Evolutionary conservation across 306 rosid genomes (phyloP).

Genomic region (Cucumis cinereus): DNA sequence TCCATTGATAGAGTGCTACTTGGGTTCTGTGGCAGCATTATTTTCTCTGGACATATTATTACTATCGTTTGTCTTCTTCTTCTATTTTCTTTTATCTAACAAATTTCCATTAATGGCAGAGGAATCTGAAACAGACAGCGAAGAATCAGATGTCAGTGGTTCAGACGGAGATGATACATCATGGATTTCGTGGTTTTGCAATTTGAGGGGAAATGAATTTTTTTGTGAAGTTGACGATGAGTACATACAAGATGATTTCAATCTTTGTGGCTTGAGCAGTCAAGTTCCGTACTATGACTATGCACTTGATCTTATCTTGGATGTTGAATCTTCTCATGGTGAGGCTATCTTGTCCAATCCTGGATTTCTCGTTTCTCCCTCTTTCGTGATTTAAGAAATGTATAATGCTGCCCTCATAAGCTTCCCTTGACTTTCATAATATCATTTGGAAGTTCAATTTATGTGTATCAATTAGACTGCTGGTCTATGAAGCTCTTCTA

Average conservation of each 20-base stretch:
- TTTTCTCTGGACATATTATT: neutral
- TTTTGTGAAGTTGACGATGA: conserved; percentile 98
- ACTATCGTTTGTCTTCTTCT: neutral
- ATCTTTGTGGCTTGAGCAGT: conserved; percentile 93
- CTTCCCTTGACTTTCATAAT: neutral
- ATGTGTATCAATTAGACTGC: neutral
- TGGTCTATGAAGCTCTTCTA: neutral
- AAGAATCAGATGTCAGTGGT: conserved; percentile 97
- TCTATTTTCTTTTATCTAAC: neutral
- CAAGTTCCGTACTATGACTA: conserved; percentile 98
- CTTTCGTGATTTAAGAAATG: neutral
- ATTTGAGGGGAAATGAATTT: conserved; percentile 91
- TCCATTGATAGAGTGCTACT: neutral
- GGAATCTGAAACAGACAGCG: conserved; percentile 94
- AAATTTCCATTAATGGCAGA: conserved; percentile 32
- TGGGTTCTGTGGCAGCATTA: neutral
- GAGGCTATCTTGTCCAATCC: conserved; percentile 7
- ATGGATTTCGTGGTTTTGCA: conserved; percentile 99
- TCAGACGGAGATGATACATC: conserved; percentile 96
- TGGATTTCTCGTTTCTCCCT: neutral
- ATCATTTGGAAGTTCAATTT: neutral
- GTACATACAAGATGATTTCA: conserved; percentile 90
- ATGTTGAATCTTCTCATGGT: conserved; percentile 97
- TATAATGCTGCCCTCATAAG: neutral
- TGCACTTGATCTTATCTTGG: conserved; percentile 94